Evolutionary conservation across 2,329 filamentous ascomycete genomes (phyloP).

Genomic region (Nectriaceae sp.): DNA sequence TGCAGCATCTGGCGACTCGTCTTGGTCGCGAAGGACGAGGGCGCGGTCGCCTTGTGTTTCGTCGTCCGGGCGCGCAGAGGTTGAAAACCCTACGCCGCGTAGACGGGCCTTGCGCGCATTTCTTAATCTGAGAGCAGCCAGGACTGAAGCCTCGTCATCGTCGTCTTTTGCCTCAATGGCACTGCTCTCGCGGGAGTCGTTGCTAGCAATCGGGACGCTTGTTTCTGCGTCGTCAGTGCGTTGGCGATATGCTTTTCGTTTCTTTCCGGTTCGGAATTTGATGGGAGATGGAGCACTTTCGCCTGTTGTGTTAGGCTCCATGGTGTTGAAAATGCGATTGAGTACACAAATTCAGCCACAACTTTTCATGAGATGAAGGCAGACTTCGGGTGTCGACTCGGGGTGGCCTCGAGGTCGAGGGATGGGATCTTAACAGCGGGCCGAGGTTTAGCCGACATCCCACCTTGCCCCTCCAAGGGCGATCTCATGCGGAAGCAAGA

Average conservation of each 20-base stretch:
- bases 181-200: conserved; percentile 5
- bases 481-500: background rate
- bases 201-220: background rate
- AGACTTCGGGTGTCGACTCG: background rate
- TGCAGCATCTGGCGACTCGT: conserved; percentile 23
- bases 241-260: conserved; percentile 61
- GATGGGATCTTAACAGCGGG: background rate
- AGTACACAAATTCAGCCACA: too few relatives aligned
- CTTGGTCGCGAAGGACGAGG: conserved; percentile 37
- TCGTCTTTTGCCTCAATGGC: conserved; percentile 23
- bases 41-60: conserved; percentile 35
- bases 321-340: conserved; percentile 9
- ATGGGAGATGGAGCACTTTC: conserved; percentile 36
- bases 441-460: conserved; percentile 12
- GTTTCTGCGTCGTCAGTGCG: conserved; percentile 37
- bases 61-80: conserved; percentile 26
- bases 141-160: conserved; percentile 36
- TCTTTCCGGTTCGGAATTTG: conserved; percentile 59
- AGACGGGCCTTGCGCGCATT: conserved; percentile 51
- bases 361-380: too few relatives aligned
- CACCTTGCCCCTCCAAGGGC: conserved; percentile 3
- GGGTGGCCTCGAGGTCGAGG: conserved; percentile 1
- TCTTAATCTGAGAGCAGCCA: conserved; percentile 55
- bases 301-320: conserved; percentile 21
- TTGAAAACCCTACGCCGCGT: conserved; percentile 59